Base-by-base conservation (phyloP, 768 basidiomycete species). In the Artomyces pyxidatus region DNA sequence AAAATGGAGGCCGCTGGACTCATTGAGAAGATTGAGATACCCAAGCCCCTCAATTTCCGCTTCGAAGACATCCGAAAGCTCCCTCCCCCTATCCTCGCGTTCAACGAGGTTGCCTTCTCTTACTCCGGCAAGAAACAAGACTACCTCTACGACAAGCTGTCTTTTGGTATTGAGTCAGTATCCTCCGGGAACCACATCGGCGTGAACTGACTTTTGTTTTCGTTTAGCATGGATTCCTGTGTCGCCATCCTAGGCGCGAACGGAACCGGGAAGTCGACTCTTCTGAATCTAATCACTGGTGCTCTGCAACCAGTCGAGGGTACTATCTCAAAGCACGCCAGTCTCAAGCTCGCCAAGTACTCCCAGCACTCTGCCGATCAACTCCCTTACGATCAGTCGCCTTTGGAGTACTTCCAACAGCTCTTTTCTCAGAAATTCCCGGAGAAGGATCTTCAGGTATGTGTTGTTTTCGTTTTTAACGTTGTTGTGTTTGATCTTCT, bases 1-100 rank as follows among this genome's bases (percentile, higher is more conserved):
- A 99, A 99, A 80, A 99, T 99, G 95, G 96, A 99, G 75, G 95
- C 95, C 23, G 95, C 94, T 12, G 95, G 95, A 54, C 76, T 99
- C 37, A 77, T 99, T 63, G 91, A 99, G 68, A 92, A 91, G 71
- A 71, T 96, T 50, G 91, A 94, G 62, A 65, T 65, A 3, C 74
- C 77, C 29, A 81, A 78, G 58, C 79, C 80, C 14, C 74, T 99
- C 28, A 74, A 81, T 44, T 99, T 98, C 80, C 85, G 95, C 77
- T 99, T 98, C 60, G 95, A 98, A 67, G 92, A 95, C 59, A 81
- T 97, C 54, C 75, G 77, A 59, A 93, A 85, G 67, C 80, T 99
- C 7, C 95, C 95, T 1, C 95, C 95, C 37, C 95, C 95, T 43
- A 97, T 96, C 66, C 88, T 98, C 59, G 96, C 95, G 10, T 98